phyloP scores from a whole-genome alignment of 2,329 filamentous ascomycete genomes.

The Alternaria sp. region DNA sequence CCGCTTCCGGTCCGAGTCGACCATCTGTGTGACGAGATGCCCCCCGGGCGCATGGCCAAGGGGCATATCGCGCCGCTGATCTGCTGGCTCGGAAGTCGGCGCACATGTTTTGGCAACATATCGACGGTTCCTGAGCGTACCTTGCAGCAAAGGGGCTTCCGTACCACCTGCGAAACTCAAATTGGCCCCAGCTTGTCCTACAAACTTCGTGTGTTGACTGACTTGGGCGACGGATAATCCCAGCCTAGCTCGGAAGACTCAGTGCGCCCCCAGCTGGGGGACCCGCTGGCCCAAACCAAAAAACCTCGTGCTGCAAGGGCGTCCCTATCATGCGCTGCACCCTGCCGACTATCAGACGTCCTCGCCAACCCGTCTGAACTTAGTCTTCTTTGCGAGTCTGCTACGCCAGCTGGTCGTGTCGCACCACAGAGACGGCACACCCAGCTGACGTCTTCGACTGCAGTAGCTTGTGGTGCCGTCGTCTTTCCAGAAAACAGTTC shows the following conservation, averaged over 20 bases:
- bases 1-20: slow-evolving; percentile 27
- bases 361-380: neutral
- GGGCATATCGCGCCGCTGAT: slow-evolving; percentile 35
- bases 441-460: slow-evolving; percentile 32
- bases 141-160: slow-evolving; percentile 43
- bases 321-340: slow-evolving; percentile 2
- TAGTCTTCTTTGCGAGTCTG: neutral
- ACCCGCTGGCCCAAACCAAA: slow-evolving; percentile 10
- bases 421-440: slow-evolving; percentile 31
- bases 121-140: slow-evolving; percentile 35
- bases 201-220: slow-evolving; percentile 26
- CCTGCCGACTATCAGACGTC: neutral
- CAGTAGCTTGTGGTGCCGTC: slow-evolving; percentile 31
- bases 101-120: slow-evolving; percentile 16
- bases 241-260: slow-evolving; percentile 15
- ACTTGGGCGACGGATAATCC: slow-evolving; percentile 30
- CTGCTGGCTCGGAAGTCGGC: slow-evolving; percentile 36
- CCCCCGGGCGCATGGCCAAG: slow-evolving; percentile 40
- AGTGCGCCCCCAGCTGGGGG: neutral
- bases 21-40: slow-evolving; percentile 31
- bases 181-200: slow-evolving; percentile 31
- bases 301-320: slow-evolving; percentile 12
- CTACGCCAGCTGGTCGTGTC: slow-evolving; percentile 16
- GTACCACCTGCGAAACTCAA: slow-evolving; percentile 39
- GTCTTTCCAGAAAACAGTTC: slow-evolving; percentile 40